Evolutionary conservation across 2,329 filamentous ascomycete species (phyloP).

Genomic region (Claviceps capensis): DNA sequence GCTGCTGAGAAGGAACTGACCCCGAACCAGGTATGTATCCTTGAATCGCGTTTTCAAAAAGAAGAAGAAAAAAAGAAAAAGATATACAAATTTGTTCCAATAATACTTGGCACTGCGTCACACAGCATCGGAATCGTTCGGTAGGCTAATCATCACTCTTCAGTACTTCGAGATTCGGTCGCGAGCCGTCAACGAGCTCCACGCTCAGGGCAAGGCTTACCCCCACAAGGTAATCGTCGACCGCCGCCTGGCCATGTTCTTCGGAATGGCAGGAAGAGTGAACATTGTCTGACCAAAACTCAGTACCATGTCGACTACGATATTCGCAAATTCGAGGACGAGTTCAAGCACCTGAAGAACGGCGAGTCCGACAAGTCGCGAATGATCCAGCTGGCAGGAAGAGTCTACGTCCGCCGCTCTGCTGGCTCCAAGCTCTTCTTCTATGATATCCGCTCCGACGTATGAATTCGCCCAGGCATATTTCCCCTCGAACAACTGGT

Average conservation of each 20-base stretch:
- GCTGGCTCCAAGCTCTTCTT: conserved; percentile 79
- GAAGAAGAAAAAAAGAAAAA: neutral
- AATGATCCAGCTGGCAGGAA: conserved; percentile 63
- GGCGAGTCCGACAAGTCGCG: conserved; percentile 70
- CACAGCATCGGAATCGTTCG: neutral
- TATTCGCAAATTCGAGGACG: conserved; percentile 62
- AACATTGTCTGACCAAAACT: neutral
- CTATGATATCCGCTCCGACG: conserved; percentile 50
- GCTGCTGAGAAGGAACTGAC: conserved; percentile 41
- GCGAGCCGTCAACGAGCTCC: conserved; percentile 46
- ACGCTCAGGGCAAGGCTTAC: conserved; percentile 40
- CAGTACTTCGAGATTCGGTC: conserved; percentile 91
- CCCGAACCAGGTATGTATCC: conserved; percentile 32
- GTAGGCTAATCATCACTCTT: neutral
- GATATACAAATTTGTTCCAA: neutral
- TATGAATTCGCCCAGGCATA: conserved; percentile 4
- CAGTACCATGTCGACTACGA: conserved; percentile 73
- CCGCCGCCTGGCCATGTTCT: neutral
- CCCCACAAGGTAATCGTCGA: conserved; percentile 53
- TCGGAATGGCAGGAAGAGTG: neutral
- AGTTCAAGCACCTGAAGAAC: conserved; percentile 72
- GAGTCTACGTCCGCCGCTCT: conserved; percentile 79
- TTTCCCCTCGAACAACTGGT: neutral
- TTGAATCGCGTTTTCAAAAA: neutral
- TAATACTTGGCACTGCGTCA: neutral